Conservation (phyloP, 1,139 yeast genomes). For the Lipomyces yarrowii region DNA sequence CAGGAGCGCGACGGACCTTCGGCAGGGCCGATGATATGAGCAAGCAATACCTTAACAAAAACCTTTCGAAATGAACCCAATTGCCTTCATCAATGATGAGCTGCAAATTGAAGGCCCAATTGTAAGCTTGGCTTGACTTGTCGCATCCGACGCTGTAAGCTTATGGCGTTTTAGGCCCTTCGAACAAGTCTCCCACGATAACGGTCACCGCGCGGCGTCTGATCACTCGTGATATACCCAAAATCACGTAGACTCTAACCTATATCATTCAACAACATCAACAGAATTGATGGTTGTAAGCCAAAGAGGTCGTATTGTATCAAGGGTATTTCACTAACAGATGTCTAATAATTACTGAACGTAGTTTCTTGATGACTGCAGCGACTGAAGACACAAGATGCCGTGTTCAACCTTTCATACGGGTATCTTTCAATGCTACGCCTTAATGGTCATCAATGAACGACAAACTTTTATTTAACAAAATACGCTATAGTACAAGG, state of each 20-base stretch:
- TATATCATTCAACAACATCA: neutral
- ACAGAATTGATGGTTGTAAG: neutral
- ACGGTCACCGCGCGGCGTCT: neutral
- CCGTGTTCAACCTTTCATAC: too few species aligned
- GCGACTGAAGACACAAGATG: neutral
- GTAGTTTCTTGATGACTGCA: neutral
- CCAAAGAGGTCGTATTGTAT: too few species aligned
- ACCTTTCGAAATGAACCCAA: neutral
- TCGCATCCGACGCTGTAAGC: neutral
- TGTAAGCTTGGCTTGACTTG: neutral
- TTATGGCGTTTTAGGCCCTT: neutral
- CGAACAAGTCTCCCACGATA: neutral
- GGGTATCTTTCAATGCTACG: too few species aligned
- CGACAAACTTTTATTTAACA: neutral
- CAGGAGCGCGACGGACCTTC: neutral
- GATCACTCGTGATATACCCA: neutral
- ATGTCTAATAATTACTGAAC: neutral
- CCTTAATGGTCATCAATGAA: neutral
- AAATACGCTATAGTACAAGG: neutral
- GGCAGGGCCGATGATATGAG: neutral
- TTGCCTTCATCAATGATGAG: neutral
- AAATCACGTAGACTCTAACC: too few species aligned
- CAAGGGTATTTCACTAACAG: too few species aligned
- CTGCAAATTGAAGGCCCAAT: neutral
- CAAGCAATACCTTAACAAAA: neutral